Evolutionary conservation across 139 green algal species (phyloP).

Genomic region (Picochlorum costavermella): DNA sequence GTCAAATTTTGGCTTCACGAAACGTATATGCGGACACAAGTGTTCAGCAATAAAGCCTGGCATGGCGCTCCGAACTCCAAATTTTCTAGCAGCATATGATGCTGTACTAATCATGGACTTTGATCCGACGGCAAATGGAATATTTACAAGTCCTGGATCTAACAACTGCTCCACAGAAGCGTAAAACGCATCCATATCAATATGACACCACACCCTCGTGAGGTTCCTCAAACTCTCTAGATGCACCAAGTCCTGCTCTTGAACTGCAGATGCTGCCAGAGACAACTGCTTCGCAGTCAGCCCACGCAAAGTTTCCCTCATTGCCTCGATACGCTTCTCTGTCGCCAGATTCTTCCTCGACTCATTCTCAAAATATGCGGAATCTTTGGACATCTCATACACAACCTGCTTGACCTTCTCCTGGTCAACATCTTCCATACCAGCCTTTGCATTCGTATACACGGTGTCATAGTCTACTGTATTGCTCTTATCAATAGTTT

Average conservation of each 20-base stretch:
- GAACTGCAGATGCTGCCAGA: conserved; percentile 5
- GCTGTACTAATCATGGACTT: conserved; percentile 85
- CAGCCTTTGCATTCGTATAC: conserved; percentile 90
- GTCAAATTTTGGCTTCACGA: conserved; percentile 47
- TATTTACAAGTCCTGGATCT: conserved; percentile 47
- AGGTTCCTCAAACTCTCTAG: conserved; percentile 67
- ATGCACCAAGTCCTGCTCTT: conserved; percentile 36
- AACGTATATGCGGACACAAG: conserved; percentile 74
- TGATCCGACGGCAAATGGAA: conserved; percentile 77
- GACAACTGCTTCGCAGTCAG: conserved; percentile 41
- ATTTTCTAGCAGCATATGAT: conserved; percentile 73
- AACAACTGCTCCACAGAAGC: conserved; percentile 60
- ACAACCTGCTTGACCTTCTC: conserved; percentile 70
- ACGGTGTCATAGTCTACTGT: conserved; percentile 65
- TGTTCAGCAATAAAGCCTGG: conserved; percentile 74
- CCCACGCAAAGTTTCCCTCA: conserved; percentile 22
- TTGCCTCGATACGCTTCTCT: conserved; percentile 40
- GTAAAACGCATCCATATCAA: conserved; percentile 95
- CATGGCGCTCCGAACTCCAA: conserved; percentile 80
- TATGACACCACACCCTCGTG: conserved; percentile 63
- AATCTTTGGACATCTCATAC: conserved; percentile 87
- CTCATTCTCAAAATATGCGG: conserved; percentile 84
- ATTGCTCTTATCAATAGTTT: too few relatives aligned
- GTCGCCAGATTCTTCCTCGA: conserved; percentile 67
- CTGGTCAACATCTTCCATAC: conserved; percentile 61